Evolutionary conservation across 1,284 basidiomycete genomes (phyloP), one percentile per base, ranked within the genome.

Genomic region (Ceratobasidium sp.): DNA sequence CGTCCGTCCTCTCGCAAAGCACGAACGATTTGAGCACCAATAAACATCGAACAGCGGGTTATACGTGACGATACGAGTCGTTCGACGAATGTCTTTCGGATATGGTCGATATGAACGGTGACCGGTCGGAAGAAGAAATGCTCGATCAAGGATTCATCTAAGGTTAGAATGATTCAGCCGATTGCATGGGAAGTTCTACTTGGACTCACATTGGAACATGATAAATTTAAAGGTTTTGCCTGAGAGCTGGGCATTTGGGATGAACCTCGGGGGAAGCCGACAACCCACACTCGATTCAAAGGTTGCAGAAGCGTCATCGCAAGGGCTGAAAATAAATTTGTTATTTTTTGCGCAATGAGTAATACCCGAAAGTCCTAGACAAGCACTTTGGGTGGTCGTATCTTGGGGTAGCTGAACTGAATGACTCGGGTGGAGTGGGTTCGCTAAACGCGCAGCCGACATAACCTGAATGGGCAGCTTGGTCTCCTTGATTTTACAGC

Each of bases 131-230:
- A 48, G 14, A 45, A 30, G 4, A 61, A 4, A 18, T 6, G 43
- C 28, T 61, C 59, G 26, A 61, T 46, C 23, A 61, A 10, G 4
- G n/a, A 21, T 26, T 61, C 59, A 26, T 46, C 59, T 59, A 39
- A 14, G 55, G 21, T 12, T 53, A 12, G 3, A 12, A 1, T 23
- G 2, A n/a, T 23, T 41, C 23, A 4, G 43, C 4, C n/a, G 9
- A 18, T 5, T 3, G 8, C 9, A 12, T 39, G 5, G 57, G 34
- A 16, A 23, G 43, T 12, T 45, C 9, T 9, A 45, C 9, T 18
- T 23, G n/a, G 18, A 46, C 60, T 62, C 28, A 62, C 60, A 62
- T 62, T 46, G 30, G 1, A 36, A 30, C 30, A 62, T 30, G 43
- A 62, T 62, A 32, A 62, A 62, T 2, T 34, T 16, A n/a, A 32